Evolutionary conservation across 257 asterid genomes (phyloP).

Genomic region (Coffea canephora): DNA sequence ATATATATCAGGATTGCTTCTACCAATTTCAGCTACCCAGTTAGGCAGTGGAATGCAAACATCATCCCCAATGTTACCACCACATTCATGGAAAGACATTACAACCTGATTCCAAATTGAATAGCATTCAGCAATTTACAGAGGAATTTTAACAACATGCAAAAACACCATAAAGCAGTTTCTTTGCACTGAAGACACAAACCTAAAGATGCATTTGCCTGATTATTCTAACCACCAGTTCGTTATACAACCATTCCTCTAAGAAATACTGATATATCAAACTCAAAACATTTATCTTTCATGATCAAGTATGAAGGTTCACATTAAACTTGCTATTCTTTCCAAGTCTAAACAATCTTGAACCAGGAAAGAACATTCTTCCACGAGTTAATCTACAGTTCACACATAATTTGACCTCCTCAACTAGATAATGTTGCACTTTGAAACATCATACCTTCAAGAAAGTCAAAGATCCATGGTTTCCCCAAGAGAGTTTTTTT

Average conservation of each 20-base stretch:
- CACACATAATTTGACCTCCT: neutral
- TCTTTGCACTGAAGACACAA: neutral
- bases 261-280: neutral
- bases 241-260: neutral
- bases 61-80: constrained; percentile 85
- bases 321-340: neutral
- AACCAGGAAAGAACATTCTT: neutral
- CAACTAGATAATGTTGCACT: constrained; percentile 3
- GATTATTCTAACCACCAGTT: neutral
- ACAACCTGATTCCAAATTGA: constrained; percentile 52
- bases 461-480: constrained; percentile 1
- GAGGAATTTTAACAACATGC: constrained; percentile 11
- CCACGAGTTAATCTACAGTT: neutral
- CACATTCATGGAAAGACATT: constrained; percentile 91
- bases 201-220: constrained; percentile 3
- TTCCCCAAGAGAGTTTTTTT: neutral
- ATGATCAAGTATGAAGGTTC: neutral
- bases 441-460: neutral
- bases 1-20: constrained; percentile 82
- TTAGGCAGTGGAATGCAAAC: constrained; percentile 82
- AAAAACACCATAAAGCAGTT: constrained; percentile 5
- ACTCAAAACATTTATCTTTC: neutral
- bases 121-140: constrained; percentile 19
- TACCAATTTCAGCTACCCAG: constrained; percentile 88
- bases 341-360: neutral